phyloP scores from a whole-genome alignment of 768 basidiomycete genomes.

The Fibroporia radiculosa region DNA sequence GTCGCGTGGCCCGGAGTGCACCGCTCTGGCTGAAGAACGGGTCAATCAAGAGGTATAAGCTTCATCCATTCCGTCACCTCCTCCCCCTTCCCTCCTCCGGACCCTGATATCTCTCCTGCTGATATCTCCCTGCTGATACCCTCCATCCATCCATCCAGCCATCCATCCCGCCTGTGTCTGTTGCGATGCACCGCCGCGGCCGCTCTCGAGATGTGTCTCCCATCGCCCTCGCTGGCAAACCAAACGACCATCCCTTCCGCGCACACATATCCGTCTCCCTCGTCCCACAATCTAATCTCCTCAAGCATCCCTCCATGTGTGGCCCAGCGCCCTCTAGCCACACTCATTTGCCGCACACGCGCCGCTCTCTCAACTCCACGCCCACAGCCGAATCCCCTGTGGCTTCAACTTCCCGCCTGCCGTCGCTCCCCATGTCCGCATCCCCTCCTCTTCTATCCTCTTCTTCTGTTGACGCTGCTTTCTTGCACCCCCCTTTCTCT shows the following conservation, averaged over 20 bases:
- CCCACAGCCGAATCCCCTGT: constrained; percentile 5
- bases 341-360: constrained; percentile 3
- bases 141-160: constrained; percentile 9
- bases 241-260: constrained; percentile 9
- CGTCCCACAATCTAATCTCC: constrained; percentile 6
- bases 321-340: constrained; percentile 1
- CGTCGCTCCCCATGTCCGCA: constrained; percentile 6
- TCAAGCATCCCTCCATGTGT: constrained; percentile 1
- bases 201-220: constrained; percentile 21
- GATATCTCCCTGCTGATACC: constrained; percentile 8
- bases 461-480: constrained; percentile 12
- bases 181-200: constrained; percentile 20
- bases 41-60: constrained; percentile 14
- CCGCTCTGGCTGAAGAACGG: constrained; percentile 3
- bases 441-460: constrained; percentile 9
- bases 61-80: constrained; percentile 2
- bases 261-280: constrained; percentile 6
- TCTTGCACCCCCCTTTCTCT: constrained; percentile 16
- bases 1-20: constrained; percentile 6
- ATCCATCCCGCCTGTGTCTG: constrained; percentile 5
- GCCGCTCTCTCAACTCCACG: constrained; percentile 3
- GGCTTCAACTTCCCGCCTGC: constrained; percentile 16
- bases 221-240: constrained; percentile 12
- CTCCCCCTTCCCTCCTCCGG: background rate
- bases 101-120: constrained; percentile 1